phyloP scores from a whole-genome alignment of 2,329 filamentous ascomycete genomes.

The Aspergillus tubingensis region DNA sequence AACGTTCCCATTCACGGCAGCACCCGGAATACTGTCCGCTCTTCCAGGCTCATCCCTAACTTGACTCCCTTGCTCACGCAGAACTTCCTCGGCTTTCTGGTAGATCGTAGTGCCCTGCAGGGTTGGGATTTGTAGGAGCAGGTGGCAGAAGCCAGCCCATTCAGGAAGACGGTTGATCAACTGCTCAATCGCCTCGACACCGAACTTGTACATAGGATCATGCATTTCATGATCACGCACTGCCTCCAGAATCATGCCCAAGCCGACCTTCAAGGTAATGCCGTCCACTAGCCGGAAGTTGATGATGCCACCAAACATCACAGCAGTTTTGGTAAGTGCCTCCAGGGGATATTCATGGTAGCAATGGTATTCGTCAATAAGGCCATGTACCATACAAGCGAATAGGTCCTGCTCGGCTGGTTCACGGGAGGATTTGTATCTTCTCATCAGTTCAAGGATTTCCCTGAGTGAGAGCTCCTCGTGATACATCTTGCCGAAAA shows the following conservation, averaged over 20 bases:
- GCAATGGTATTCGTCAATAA: conserved; percentile 96
- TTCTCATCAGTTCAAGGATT: conserved; percentile 79
- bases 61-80: conserved; percentile 65
- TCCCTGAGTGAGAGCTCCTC: conserved; percentile 83
- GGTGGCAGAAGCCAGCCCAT: conserved; percentile 92
- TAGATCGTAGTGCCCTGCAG: conserved; percentile 83
- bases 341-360: conserved; percentile 96
- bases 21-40: conserved; percentile 38
- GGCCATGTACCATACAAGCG: conserved; percentile 95
- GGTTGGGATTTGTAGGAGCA: conserved; percentile 77
- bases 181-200: conserved; percentile 90
- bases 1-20: conserved; percentile 69
- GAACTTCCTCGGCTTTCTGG: conserved; percentile 77
- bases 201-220: conserved; percentile 96
- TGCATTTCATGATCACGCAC: conserved; percentile 81
- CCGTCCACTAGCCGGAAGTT: conserved; percentile 88
- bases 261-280: conserved; percentile 86
- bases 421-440: conserved; percentile 84
- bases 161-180: conserved; percentile 79
- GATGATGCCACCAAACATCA: conserved; percentile 95
- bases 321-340: conserved; percentile 89
- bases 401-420: conserved; percentile 90
- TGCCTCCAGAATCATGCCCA: conserved; percentile 97
- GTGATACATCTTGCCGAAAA: conserved; percentile 98
- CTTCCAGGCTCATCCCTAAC: conserved; percentile 54